These are phyloP conservation scores for Pluteus cervinus DNA, from an alignment of 768 basidiomycete species.

Conservation along the genomic window DNA sequence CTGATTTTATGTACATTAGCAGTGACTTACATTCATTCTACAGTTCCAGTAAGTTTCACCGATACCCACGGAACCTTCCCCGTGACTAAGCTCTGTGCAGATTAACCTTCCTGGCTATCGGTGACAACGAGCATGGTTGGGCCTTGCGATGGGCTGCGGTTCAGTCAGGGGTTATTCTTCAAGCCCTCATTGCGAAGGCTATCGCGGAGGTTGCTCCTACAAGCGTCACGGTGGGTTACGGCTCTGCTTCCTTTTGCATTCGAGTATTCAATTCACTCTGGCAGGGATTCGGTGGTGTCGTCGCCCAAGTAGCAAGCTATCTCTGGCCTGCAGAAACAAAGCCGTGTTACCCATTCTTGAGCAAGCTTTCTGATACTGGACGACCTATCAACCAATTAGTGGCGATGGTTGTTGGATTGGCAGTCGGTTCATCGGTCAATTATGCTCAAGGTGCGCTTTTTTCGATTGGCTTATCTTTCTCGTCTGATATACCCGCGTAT, in stretches of 20 bases:
- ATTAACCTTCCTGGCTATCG: no score
- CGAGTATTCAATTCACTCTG: no score
- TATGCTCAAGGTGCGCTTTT: conserved; percentile 38
- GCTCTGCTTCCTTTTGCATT: no score
- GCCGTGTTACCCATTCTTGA: conserved; percentile 33
- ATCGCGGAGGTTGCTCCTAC: no score
- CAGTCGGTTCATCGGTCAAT: conserved; percentile 40
- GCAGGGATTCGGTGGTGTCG: no score
- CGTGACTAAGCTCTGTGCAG: no score
- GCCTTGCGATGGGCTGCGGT: conserved; percentile 20
- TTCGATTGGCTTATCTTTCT: no score
- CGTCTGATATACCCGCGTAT: no score
- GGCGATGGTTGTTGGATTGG: conserved; percentile 39
- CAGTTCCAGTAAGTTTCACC: conserved; percentile 4
- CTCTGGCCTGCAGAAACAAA: no score
- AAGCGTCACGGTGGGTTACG: no score
- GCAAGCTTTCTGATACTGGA: conserved; percentile 26
- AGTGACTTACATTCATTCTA: not conserved
- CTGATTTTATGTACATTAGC: not conserved
- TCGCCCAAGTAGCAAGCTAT: no score
- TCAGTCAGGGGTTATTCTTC: conserved; percentile 23
- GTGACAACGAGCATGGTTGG: conserved; percentile 27
- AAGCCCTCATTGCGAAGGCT: conserved; percentile 25
- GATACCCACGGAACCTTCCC: no score
- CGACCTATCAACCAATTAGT: conserved; percentile 36